Percentiles rank a stretch among this genome's conserved stretches.
These are phyloP conservation scores for Melastoma candidum DNA, from an alignment of 441 rosid genomes.

Conservation along the genomic window DNA sequence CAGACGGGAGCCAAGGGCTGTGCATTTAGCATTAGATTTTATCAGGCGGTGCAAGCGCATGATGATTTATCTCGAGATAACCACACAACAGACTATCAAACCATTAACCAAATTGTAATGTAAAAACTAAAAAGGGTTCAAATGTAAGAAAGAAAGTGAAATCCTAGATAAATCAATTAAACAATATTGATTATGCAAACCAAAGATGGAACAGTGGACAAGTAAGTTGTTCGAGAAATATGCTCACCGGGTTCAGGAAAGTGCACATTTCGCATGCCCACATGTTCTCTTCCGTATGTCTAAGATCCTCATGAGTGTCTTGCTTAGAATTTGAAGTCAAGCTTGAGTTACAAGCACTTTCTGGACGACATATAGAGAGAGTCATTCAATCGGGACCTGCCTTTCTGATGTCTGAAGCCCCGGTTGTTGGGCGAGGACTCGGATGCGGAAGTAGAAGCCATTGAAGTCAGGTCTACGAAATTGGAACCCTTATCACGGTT, in stretches of 20 bases:
- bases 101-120: too few species aligned
- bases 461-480: conserved; percentile 35
- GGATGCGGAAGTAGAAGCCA: conserved; percentile 18
- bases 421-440: conserved; percentile 1
- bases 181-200: too few species aligned
- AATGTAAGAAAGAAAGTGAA: too few species aligned
- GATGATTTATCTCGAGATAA: too few species aligned
- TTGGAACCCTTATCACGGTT: conserved; percentile 19
- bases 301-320: conserved; percentile 3
- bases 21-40: neutral
- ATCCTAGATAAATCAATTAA: too few species aligned
- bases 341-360: neutral
- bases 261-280: conserved; percentile 80
- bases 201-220: too few species aligned
- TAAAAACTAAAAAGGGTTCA: too few species aligned
- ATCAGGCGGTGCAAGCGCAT: too few species aligned
- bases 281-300: conserved; percentile 23
- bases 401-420: conserved; percentile 21
- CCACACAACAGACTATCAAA: too few species aligned
- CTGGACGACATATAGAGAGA: conserved; percentile 14
- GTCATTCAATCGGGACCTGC: conserved; percentile 13
- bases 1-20: conserved; percentile 66
- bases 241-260: conserved; percentile 68
- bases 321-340: neutral
- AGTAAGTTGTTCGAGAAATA: neutral